phyloP scores from a whole-genome alignment of 1,284 basidiomycete genomes.

The Leccinum angustisporum region DNA sequence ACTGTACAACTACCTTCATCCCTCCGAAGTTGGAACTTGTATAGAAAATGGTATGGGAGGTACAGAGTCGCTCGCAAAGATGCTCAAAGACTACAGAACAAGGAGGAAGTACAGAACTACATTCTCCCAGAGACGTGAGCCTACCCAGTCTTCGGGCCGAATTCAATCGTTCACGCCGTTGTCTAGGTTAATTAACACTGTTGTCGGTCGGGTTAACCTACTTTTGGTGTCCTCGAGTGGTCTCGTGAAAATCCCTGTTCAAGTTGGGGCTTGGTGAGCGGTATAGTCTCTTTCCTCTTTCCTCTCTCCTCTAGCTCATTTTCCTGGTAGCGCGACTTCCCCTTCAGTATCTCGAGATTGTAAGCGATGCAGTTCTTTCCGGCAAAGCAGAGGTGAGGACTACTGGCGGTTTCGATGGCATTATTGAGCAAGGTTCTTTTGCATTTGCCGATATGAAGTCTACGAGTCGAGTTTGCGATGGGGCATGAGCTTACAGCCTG shows the following conservation, averaged over 20 bases:
- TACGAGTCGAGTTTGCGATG: slow-evolving; percentile 96
- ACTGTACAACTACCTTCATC: slow-evolving; percentile 94
- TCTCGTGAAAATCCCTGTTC: slow-evolving; percentile 96
- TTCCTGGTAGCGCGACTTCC: slow-evolving; percentile 78
- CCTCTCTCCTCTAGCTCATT: slow-evolving; percentile 6
- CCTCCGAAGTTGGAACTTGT: slow-evolving; percentile 90
- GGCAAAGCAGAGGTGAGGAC: slow-evolving; percentile 99
- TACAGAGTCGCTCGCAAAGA: slow-evolving; percentile 82
- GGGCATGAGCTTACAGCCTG: slow-evolving; percentile 64
- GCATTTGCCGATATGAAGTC: slow-evolving; percentile 99
- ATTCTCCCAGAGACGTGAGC: slow-evolving; percentile 94
- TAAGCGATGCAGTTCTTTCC: slow-evolving; percentile 90
- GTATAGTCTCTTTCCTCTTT: background rate
- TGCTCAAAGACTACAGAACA: slow-evolving; percentile 97
- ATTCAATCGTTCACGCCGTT: slow-evolving; percentile 18
- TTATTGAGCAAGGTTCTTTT: slow-evolving; percentile 95
- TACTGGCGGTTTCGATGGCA: slow-evolving; percentile 96
- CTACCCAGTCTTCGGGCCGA: background rate
- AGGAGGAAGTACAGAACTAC: slow-evolving; percentile 97
- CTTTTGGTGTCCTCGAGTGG: slow-evolving; percentile 92
- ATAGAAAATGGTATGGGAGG: slow-evolving; percentile 98
- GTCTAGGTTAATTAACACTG: slow-evolving; percentile 91
- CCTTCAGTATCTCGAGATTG: slow-evolving; percentile 96
- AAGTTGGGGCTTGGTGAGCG: slow-evolving; percentile 80
- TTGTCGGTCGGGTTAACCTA: slow-evolving; percentile 96